These are phyloP conservation scores for Myrmaecium sp. DNA, from an alignment of 2,329 filamentous ascomycete genomes.

Conservation along the genomic window DNA sequence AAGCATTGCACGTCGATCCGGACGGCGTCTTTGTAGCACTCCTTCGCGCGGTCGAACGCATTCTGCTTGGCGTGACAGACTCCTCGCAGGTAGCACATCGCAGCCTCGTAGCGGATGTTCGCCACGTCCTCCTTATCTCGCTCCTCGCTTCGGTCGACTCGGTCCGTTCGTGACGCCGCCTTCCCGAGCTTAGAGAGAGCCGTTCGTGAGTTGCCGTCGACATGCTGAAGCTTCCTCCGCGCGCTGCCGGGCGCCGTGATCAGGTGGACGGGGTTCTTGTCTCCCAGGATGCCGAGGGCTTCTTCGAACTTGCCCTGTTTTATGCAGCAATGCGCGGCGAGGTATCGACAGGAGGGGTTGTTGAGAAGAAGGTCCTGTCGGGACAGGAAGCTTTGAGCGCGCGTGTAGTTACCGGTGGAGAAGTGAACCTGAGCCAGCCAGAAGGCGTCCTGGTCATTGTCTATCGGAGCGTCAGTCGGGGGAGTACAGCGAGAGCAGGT, in stretches of 20 bases:
- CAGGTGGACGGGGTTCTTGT: conserved; percentile 84
- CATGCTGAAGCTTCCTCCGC: conserved; percentile 54
- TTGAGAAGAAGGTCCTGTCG: conserved; percentile 67
- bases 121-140: conserved; percentile 51
- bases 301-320: conserved; percentile 85
- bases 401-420: conserved; percentile 82
- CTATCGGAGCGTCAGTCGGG: conserved; percentile 29
- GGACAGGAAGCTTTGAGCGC: conserved; percentile 65
- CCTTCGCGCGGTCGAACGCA: conserved; percentile 89
- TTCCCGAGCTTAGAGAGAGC: conserved; percentile 29
- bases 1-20: conserved; percentile 96
- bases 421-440: conserved; percentile 99
- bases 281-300: conserved; percentile 69
- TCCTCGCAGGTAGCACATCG: conserved; percentile 90
- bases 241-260: conserved; percentile 50
- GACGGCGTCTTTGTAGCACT: conserved; percentile 96
- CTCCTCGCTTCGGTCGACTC: conserved; percentile 42
- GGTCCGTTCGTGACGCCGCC: conserved; percentile 28
- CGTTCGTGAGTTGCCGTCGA: conserved; percentile 35
- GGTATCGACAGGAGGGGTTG: conserved; percentile 77
- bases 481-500: conserved; percentile 3
- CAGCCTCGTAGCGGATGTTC: conserved; percentile 77
- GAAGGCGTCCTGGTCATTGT: conserved; percentile 85
- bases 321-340: conserved; percentile 85
- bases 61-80: conserved; percentile 95